These are phyloP conservation scores for Lodderomyces pseudojiufengensis DNA, from an alignment of 1,139 yeast genomes.

Conservation along the genomic window DNA sequence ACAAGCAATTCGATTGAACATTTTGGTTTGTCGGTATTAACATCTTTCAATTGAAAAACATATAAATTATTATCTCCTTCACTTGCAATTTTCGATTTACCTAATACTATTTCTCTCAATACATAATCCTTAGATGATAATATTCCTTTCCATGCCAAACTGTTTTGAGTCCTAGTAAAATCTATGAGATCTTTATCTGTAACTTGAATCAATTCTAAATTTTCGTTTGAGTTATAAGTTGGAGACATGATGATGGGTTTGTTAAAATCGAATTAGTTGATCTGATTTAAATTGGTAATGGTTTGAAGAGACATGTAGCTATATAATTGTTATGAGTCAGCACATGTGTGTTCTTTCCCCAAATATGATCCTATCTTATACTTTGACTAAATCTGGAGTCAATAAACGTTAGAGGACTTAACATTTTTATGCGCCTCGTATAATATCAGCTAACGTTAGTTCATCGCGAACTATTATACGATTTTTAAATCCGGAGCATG, in stretches of 20 bases:
- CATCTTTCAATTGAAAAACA: slow-evolving; percentile 30
- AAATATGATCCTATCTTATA: too few species aligned
- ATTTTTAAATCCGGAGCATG: too few species aligned
- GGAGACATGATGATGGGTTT: slow-evolving; percentile 7
- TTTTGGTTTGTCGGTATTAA: slow-evolving; percentile 20
- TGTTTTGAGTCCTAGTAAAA: slow-evolving; percentile 47
- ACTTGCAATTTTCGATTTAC: slow-evolving; percentile 25
- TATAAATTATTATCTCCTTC: slow-evolving; percentile 20
- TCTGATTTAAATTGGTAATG: neutral
- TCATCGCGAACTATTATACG: slow-evolving; percentile 9
- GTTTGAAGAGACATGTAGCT: too few species aligned
- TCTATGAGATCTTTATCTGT: slow-evolving; percentile 41
- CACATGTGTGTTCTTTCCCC: too few species aligned
- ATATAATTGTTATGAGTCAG: too few species aligned
- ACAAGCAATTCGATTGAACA: slow-evolving; percentile 39
- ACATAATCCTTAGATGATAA: slow-evolving; percentile 47
- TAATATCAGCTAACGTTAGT: slow-evolving; percentile 12
- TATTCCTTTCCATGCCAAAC: slow-evolving; percentile 51
- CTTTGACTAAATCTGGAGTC: neutral
- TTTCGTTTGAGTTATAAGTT: slow-evolving; percentile 6
- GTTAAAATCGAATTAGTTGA: neutral
- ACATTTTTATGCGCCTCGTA: slow-evolving; percentile 1
- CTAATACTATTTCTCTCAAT: slow-evolving; percentile 45
- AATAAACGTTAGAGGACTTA: neutral
- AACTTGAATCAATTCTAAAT: slow-evolving; percentile 20